Evolutionary conservation across 768 basidiomycete genomes (phyloP).

Genomic region (Paxillus rubicundulus): DNA sequence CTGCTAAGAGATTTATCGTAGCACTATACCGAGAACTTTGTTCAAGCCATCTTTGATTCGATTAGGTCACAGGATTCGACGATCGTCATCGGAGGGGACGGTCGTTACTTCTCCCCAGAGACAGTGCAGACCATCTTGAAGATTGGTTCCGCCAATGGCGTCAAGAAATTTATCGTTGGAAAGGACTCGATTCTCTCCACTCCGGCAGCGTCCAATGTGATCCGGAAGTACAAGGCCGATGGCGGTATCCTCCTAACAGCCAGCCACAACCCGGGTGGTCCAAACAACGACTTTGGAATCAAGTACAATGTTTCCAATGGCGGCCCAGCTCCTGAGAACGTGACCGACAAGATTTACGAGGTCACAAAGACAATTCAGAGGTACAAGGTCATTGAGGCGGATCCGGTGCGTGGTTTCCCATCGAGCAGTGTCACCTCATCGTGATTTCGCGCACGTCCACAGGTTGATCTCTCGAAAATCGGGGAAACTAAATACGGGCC

Average conservation of each 20-base stretch:
- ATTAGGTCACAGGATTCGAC: constrained; percentile 79
- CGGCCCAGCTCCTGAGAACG: constrained; percentile 93
- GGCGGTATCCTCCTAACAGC: constrained; percentile 98
- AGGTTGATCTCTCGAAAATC: constrained; percentile 84
- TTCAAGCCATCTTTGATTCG: constrained; percentile 91
- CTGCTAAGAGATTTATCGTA: constrained; percentile 33
- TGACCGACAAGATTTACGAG: constrained; percentile 95
- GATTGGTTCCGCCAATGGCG: constrained; percentile 93
- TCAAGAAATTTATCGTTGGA: constrained; percentile 89
- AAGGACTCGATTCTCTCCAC: constrained; percentile 92
- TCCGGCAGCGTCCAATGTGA: constrained; percentile 94
- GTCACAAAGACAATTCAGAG: constrained; percentile 80
- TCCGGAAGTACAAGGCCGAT: constrained; percentile 92
- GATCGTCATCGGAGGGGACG: constrained; percentile 95
- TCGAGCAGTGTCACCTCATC: not conserved
- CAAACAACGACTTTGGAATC: constrained; percentile 98
- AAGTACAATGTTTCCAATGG: constrained; percentile 99
- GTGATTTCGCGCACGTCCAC: not conserved
- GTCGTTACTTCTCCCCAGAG: constrained; percentile 86
- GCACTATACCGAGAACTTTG: constrained; percentile 99
- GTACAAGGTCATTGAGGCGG: constrained; percentile 82
- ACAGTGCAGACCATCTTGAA: constrained; percentile 88
- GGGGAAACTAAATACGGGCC: constrained; percentile 82
- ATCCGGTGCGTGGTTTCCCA: constrained; percentile 53
- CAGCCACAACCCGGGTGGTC: constrained; percentile 97